Conservation (phyloP, 768 basidiomycete species). For the Agaricus sinodeliciosus region DNA sequence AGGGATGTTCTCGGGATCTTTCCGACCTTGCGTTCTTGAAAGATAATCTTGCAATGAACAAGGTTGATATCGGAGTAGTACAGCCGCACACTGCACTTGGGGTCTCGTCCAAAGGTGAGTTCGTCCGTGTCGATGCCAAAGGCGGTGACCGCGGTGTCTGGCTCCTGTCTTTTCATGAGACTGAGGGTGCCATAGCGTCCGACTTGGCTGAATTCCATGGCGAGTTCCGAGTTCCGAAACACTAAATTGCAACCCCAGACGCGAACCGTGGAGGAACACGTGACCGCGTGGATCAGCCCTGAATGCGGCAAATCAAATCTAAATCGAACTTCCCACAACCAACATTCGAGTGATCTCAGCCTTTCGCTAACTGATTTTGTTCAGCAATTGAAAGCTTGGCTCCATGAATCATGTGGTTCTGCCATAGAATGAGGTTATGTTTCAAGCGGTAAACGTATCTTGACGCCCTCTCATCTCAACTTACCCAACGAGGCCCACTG, state of each 20-base stretch:
- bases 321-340: too few species aligned
- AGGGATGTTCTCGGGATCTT: neutral
- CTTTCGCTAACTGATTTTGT: too few species aligned
- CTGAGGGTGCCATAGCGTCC: slow-evolving; percentile 62
- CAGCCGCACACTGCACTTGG: slow-evolving; percentile 56
- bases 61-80: slow-evolving; percentile 61
- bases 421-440: too few species aligned
- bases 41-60: slow-evolving; percentile 62
- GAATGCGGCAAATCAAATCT: too few species aligned
- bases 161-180: slow-evolving; percentile 47
- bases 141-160: slow-evolving; percentile 44
- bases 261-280: slow-evolving; percentile 1
- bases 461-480: too few species aligned
- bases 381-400: too few species aligned
- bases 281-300: slow-evolving; percentile 2
- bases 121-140: slow-evolving; percentile 68
- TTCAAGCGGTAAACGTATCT: too few species aligned
- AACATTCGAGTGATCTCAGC: too few species aligned
- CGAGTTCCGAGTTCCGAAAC: neutral
- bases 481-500: too few species aligned
- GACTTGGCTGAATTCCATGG: slow-evolving; percentile 46
- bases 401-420: too few species aligned
- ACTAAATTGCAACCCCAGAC: neutral
- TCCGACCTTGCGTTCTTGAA: slow-evolving; percentile 57
- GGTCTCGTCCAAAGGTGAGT: slow-evolving; percentile 65